phyloP scores from a whole-genome alignment of 345 rosid genomes.

The Brassica cretica region DNA sequence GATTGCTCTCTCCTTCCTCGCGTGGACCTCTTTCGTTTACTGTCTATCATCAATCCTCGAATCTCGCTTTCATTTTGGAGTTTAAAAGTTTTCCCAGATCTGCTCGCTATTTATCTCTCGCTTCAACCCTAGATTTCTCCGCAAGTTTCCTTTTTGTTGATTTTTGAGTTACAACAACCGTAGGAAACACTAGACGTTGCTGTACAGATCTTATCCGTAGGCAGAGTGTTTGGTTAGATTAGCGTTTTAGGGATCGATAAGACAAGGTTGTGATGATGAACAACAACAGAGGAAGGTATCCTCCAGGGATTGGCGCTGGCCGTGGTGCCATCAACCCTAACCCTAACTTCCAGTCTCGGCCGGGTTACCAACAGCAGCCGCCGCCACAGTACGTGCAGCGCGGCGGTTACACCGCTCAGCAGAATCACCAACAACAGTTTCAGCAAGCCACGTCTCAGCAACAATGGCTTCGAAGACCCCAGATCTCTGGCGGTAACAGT shows the following conservation, averaged over 20 bases:
- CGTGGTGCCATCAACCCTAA: constrained; percentile 52
- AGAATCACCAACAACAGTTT: constrained; percentile 45
- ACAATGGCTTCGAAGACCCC: constrained; percentile 65
- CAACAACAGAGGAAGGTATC: constrained; percentile 55
- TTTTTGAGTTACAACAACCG: no score
- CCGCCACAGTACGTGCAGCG: constrained; percentile 67
- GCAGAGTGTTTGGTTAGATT: constrained; percentile 27
- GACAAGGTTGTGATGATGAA: no score
- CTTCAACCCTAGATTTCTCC: constrained; percentile 34
- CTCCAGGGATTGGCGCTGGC: constrained; percentile 56
- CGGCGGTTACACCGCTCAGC: constrained; percentile 36
- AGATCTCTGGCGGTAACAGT: constrained; percentile 40
- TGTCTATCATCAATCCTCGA: constrained; percentile 3
- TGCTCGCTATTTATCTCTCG: not conserved
- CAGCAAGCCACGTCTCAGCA: constrained; percentile 44
- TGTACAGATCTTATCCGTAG: constrained; percentile 32
- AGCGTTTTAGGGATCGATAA: constrained; percentile 20
- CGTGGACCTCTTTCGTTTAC: constrained; percentile 23
- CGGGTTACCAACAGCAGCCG: constrained; percentile 39
- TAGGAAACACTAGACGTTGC: constrained; percentile 14
- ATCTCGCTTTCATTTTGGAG: constrained; percentile 16
- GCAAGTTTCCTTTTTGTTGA: constrained; percentile 9
- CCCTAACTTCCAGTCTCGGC: constrained; percentile 53
- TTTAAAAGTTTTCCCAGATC: constrained; percentile 5
- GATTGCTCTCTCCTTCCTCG: constrained; percentile 2